These are phyloP conservation scores for Cladorrhinum samala DNA, from an alignment of 495 filamentous ascomycete species.

Conservation along the genomic window DNA sequence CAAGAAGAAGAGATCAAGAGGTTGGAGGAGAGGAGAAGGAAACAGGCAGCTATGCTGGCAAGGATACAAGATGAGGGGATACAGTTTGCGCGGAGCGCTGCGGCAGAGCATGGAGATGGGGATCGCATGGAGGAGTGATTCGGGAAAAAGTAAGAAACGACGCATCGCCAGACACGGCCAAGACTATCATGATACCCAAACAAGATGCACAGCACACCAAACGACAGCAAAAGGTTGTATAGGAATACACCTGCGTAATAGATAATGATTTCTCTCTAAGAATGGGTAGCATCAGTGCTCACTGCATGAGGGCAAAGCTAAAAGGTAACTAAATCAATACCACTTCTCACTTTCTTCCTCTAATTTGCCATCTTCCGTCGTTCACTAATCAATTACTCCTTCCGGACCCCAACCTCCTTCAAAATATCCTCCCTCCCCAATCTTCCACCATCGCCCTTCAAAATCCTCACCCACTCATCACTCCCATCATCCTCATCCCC, in stretches of 20 bases:
- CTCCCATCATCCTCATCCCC: not conserved
- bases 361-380: not conserved
- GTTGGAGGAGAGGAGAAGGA: conserved; percentile 60
- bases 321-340: not conserved
- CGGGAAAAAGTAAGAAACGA: not conserved
- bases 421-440: conserved; percentile 64
- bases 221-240: not conserved
- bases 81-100: conserved; percentile 27
- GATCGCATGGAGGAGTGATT: conserved; percentile 21
- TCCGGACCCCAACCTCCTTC: conserved; percentile 46
- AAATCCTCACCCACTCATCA: conserved; percentile 49
- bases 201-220: not conserved
- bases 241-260: not conserved
- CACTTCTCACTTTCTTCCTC: not conserved
- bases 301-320: not conserved
- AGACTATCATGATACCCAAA: not conserved
- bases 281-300: no score
- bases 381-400: not conserved
- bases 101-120: conserved; percentile 6
- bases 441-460: conserved; percentile 62
- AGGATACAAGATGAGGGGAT: conserved; percentile 38
- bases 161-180: not conserved
- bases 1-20: conserved; percentile 74
- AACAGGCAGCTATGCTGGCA: conserved; percentile 52
- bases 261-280: not conserved